Evolutionary conservation across 495 filamentous ascomycete genomes (phyloP).

Genomic region (Hypoxylon crocopeplum): DNA sequence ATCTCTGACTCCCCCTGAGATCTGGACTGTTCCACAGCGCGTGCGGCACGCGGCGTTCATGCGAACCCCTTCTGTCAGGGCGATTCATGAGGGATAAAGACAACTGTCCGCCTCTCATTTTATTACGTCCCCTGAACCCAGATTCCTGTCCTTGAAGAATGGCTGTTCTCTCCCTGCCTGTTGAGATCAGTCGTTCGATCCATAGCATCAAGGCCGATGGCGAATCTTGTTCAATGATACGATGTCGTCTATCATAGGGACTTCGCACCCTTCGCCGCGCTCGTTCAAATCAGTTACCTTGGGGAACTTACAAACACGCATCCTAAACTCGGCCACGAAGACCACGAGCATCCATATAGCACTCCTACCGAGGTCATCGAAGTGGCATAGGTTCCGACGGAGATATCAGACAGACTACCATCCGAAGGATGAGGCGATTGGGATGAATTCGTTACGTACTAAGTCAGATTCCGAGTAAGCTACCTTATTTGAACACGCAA

Average conservation of each 20-base stretch:
- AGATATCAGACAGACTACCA: no score
- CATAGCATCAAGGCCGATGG: neutral
- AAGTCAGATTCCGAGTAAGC: no score
- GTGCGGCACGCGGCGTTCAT: slow-evolving; percentile 1
- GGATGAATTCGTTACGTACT: no score
- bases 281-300: no score
- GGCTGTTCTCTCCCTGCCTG: neutral
- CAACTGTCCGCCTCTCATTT: neutral
- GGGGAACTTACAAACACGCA: no score
- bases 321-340: no score
- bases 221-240: neutral
- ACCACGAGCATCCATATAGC: no score
- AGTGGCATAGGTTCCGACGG: no score
- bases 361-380: no score
- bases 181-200: neutral
- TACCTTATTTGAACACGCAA: no score
- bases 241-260: neutral
- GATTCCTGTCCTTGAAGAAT: slow-evolving; percentile 16
- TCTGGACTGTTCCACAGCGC: slow-evolving; percentile 17
- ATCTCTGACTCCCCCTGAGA: slow-evolving; percentile 12
- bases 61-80: slow-evolving; percentile 9
- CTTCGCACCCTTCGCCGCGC: no score
- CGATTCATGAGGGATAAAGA: slow-evolving; percentile 11
- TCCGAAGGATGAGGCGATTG: no score
- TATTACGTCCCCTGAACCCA: slow-evolving; percentile 4